A percentile compares a stretch with the other conserved stretches of the same genome.
phyloP scores from a whole-genome alignment of 148 eudicot species.

The Cornus controversa region DNA sequence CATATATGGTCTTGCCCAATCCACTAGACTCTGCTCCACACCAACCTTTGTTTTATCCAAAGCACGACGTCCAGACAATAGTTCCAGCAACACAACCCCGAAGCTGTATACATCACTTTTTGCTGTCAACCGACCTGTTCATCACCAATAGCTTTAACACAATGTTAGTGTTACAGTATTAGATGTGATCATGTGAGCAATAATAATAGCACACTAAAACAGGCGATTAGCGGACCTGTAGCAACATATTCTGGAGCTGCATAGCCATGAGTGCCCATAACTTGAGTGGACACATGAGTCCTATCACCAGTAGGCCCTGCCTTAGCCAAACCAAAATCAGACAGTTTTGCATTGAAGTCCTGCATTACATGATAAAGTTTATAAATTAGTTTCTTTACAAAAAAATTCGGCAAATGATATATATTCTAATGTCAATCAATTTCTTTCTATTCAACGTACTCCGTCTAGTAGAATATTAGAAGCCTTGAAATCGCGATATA shows the following conservation, averaged over 20 bases:
- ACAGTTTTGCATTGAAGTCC: constrained; percentile 70
- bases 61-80: constrained; percentile 63
- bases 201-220: not conserved
- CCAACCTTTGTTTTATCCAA: constrained; percentile 52
- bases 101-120: constrained; percentile 79
- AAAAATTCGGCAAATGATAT: not conserved
- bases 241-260: constrained; percentile 82
- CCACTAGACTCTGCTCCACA: constrained; percentile 56
- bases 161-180: not conserved
- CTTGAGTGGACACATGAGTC: constrained; percentile 81
- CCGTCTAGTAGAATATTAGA: constrained; percentile 64
- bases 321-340: constrained; percentile 78
- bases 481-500: constrained; percentile 73
- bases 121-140: constrained; percentile 62
- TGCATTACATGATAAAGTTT: constrained; percentile 10
- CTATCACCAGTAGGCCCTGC: constrained; percentile 78
- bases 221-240: constrained; percentile 40
- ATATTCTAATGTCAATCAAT: not conserved
- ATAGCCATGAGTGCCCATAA: constrained; percentile 80
- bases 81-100: constrained; percentile 73
- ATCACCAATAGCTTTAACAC: not conserved
- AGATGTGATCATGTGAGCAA: not conserved
- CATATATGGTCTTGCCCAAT: constrained; percentile 71
- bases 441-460: constrained; percentile 25
- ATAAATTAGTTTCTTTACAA: not conserved